Base-by-base conservation (phyloP, 352 stramenopile genomes). In the Lagenidium sp. region DNA sequence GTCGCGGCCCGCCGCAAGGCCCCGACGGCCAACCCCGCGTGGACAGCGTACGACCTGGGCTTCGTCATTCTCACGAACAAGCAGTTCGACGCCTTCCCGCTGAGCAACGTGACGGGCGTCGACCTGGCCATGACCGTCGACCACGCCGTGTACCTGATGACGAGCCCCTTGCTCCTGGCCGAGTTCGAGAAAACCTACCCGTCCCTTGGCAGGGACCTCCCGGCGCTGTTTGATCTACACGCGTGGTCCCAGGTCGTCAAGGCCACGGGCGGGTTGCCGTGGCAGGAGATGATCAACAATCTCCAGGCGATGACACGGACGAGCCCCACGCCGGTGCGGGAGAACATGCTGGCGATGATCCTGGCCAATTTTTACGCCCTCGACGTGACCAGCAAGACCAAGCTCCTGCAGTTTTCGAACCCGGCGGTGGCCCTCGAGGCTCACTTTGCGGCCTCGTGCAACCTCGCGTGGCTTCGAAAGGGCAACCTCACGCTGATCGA, bases 361-460 rank as follows among this genome's bases (percentile, higher is more conserved):
- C 15, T 53, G 15, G 36, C 46, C 20, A 49, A 12, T 4, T 29
- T 36, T 21, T 22, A 41, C 10, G 35, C 32, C 10, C 19, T 23
- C 10, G 32, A 53, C 23, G 2, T 23, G n/a, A 15, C 32, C 12
- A 6, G 11, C 13, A 16, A 13, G 6, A 8, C n/a, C 13, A 6
- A 38, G 6, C 12, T 40, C 18, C 5, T 30, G 23, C 4, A 5
- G 22, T 44, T 44, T 36, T 19, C 16, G 15, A 2, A 4, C 36
- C 46, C 37, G 20, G 5, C 38, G 18, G 16, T 47, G 15, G n/a
- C n/a, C n/a, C 24, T 29, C 11, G 20, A 48, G 41, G 29, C 24
- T 20, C 38, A 53, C 19, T 53, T 53, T 20, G 30, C 21, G 4
- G 46, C 46, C 3, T 48, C 46, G 35, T 53, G 41, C 26, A 53